Percentiles rank a stretch among this genome's conserved stretches.
These are phyloP conservation scores for Theobroma grandiflorum DNA, from an alignment of 441 rosid species.

Conservation along the genomic window DNA sequence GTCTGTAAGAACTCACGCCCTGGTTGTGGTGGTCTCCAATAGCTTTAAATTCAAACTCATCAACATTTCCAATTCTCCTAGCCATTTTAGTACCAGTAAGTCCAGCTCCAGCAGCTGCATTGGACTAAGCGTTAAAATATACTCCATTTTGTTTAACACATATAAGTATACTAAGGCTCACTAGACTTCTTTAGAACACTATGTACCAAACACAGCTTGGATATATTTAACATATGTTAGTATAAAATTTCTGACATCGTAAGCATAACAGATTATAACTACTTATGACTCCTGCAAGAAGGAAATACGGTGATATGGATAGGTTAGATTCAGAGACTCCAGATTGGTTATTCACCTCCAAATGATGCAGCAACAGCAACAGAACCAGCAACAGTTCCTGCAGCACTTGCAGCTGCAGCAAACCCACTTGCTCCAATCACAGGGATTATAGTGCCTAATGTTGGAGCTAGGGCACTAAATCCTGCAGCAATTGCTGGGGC, in stretches of 20 bases:
- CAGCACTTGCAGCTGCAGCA: conserved; percentile 97
- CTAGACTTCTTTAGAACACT: not conserved
- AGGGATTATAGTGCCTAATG: conserved; percentile 86
- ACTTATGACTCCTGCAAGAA: not conserved
- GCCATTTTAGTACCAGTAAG: conserved; percentile 97
- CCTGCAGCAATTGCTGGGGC: conserved; percentile 99
- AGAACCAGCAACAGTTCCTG: conserved; percentile 96
- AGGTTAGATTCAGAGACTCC: conserved; percentile 6
- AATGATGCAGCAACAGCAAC: conserved; percentile 97
- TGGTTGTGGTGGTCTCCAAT: conserved; percentile 81
- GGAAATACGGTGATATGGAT: not conserved
- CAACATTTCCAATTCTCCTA: conserved; percentile 82
- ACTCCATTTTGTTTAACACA: too few relatives aligned
- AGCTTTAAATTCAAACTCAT: conserved; percentile 86
- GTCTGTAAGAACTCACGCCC: conserved; percentile 67
- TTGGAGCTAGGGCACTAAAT: conserved; percentile 93
- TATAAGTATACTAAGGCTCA: too few relatives aligned
- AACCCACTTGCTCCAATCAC: conserved; percentile 94
- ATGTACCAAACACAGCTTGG: conserved; percentile 11
- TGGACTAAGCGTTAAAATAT: conserved; percentile 10
- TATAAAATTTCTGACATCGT: not conserved
- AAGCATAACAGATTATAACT: conserved; percentile 2
- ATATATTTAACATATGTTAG: not conserved
- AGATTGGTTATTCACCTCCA: conserved; percentile 71
- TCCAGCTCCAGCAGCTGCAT: conserved; percentile 98